A percentile compares a stretch with the other conserved stretches of the same genome.
phyloP scores from a whole-genome alignment of 2,329 filamentous ascomycete species.

The Paecilomyces fulvus region DNA sequence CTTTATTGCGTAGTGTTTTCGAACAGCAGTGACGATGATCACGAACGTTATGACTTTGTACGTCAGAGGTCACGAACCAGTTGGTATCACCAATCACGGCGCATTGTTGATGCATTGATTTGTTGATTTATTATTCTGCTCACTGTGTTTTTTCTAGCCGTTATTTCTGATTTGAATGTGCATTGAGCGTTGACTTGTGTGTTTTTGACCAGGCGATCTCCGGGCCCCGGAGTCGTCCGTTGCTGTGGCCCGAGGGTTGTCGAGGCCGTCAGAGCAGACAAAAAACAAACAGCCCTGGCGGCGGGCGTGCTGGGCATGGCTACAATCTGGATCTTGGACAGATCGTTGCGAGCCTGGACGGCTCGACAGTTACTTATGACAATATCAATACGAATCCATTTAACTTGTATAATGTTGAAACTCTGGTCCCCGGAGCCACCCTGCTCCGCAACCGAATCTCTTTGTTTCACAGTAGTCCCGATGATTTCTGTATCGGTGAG shows the following conservation, averaged over 20 bases:
- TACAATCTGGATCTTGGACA: neutral
- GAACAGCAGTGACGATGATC: constrained; percentile 31
- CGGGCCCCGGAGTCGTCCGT: neutral
- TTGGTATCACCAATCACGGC: constrained; percentile 4
- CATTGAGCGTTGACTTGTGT: constrained; percentile 2
- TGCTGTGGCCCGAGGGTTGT: neutral
- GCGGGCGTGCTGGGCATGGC: neutral
- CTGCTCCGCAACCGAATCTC: neutral
- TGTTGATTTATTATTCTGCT: constrained; percentile 10
- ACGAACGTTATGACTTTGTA: constrained; percentile 35
- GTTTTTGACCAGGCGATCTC: neutral
- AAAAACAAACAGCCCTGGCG: neutral
- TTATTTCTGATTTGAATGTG: constrained; percentile 1
- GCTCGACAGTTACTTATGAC: neutral
- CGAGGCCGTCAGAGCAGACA: neutral
- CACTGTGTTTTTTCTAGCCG: constrained; percentile 2
- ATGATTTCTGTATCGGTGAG: no score
- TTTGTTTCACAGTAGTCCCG: neutral
- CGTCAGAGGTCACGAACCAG: constrained; percentile 19
- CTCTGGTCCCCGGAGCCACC: neutral
- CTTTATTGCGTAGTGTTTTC: constrained; percentile 29
- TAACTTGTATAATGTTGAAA: neutral
- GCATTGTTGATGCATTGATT: neutral
- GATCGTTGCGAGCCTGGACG: neutral
- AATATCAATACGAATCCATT: neutral